Base-by-base conservation (phyloP, 2,329 filamentous ascomycete genomes). In the Phaeoacremonium minimum region DNA sequence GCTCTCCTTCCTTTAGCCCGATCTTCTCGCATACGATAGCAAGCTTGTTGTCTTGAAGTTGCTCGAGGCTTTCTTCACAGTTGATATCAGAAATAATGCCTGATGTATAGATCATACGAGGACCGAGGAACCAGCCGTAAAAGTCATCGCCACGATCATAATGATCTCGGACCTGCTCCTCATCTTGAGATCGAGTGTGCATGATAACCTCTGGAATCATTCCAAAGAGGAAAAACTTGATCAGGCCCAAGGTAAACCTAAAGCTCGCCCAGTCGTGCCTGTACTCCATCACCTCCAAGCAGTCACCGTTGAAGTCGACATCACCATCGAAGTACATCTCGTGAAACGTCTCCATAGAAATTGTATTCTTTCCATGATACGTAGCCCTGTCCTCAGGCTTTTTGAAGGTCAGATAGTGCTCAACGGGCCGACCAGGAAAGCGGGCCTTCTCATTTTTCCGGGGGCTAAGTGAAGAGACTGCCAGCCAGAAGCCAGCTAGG, bases 111-210 rank as follows among this genome's bases (percentile, higher is more conserved):
- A 97, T 88, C 93, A 97, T 98, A 57, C 91, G 90, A 41, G 91
- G 91, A 44, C 93, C 93, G 46, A 97, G 79, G 77, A 97, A 97
- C 89, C 90, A 98, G 61, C 80, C 85, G 73, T 98, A 98, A 70
- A 96, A 95, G 67, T 97, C 93, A 61, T 98, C 89, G 57, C 93
- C 93, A 47, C 89, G 84, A 75, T 97, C 93, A 66, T 98, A 98
- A 72, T 96, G 89, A 63, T 90, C 88, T 58, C 90, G 88, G 39
- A 97, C 90, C 69, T 97, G 93, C 66, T 97, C 91, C 76, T 96
- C 90, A 52, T 97, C 91, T 88, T 96, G 90, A 40, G 86, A 89
- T 40, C 88, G 80, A 51, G 87, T 90, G 73, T 97, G 91, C 75
- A 95, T 83, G 53, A 96, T 83, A 45, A 95, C 77, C 63, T 96